Percentiles rank a stretch among this genome's conserved stretches.
These are phyloP conservation scores for Phytophthora quininea DNA, from an alignment of 352 stramenopile genomes.

Conservation along the genomic window DNA sequence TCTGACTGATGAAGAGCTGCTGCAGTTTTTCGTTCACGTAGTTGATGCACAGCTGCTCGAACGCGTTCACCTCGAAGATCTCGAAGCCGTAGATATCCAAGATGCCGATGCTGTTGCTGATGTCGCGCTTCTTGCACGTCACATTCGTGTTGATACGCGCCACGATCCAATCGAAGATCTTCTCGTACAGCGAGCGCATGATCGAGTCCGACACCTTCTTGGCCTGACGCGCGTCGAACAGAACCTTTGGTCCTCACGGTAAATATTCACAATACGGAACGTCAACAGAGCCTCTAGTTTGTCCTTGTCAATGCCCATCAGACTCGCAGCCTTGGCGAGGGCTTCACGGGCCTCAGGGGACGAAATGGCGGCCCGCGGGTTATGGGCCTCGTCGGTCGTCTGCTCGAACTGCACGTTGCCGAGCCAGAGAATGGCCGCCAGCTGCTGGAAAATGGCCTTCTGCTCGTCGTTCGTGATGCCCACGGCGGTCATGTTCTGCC, in stretches of 20 bases:
- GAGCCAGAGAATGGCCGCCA: slow-evolving; percentile 84
- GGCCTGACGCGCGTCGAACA: slow-evolving; percentile 75
- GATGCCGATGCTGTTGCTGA: slow-evolving; percentile 86
- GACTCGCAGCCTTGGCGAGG: slow-evolving; percentile 57
- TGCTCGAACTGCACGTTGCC: slow-evolving; percentile 86
- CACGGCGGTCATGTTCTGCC: slow-evolving; percentile 69
- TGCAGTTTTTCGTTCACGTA: slow-evolving; percentile 92
- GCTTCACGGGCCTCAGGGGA: slow-evolving; percentile 56
- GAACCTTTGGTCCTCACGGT: slow-evolving; percentile 79
- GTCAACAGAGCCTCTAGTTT: slow-evolving; percentile 77
- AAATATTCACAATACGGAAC: slow-evolving; percentile 83
- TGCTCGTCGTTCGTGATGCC: slow-evolving; percentile 80
- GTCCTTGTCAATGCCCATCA: slow-evolving; percentile 69
- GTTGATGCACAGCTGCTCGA: slow-evolving; percentile 92
- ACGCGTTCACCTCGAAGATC: slow-evolving; percentile 91
- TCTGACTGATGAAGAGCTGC: slow-evolving; percentile 88
- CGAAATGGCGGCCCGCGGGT: slow-evolving; percentile 72
- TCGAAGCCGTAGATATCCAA: slow-evolving; percentile 93
- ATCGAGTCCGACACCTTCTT: slow-evolving; percentile 88
- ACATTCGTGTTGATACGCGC: slow-evolving; percentile 87
- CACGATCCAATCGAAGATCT: slow-evolving; percentile 92
- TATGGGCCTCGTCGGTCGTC: slow-evolving; percentile 74
- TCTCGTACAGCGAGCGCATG: slow-evolving; percentile 87
- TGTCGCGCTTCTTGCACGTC: slow-evolving; percentile 58
- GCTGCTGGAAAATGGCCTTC: slow-evolving; percentile 73